Evolutionary conservation across 257 asterid genomes (phyloP).

Genomic region (Penstemon davidsonii): DNA sequence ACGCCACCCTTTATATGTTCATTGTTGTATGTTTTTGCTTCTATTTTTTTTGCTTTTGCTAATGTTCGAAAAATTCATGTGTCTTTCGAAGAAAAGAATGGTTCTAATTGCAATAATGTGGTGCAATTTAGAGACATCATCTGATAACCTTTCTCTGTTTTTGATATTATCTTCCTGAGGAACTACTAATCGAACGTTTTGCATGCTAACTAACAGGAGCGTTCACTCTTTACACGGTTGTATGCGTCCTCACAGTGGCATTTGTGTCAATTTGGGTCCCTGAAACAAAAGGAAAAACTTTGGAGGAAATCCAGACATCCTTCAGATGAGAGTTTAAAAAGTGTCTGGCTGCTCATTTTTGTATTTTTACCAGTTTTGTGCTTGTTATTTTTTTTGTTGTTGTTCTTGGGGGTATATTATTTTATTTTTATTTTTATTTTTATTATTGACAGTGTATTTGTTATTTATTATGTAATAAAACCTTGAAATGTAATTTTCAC

Average conservation of each 20-base stretch:
- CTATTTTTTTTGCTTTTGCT: neutral
- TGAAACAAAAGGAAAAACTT: slow-evolving; percentile 82
- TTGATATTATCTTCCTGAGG: neutral
- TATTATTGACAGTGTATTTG: too few relatives aligned
- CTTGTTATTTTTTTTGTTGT: too few relatives aligned
- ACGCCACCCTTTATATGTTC: neutral
- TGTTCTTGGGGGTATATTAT: too few relatives aligned
- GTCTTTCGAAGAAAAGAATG: neutral
- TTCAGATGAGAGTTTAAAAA: slow-evolving; percentile 45
- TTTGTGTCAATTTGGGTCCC: slow-evolving; percentile 72
- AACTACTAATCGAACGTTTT: neutral
- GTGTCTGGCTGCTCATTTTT: neutral
- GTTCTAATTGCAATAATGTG: neutral
- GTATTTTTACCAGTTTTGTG: neutral
- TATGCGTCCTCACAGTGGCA: slow-evolving; percentile 44
- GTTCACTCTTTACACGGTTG: slow-evolving; percentile 49
- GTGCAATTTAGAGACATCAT: too few relatives aligned
- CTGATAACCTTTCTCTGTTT: neutral
- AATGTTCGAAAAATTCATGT: neutral
- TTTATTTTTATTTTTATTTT: too few relatives aligned
- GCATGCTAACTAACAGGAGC: slow-evolving; percentile 51
- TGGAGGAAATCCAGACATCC: slow-evolving; percentile 75
- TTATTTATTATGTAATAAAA: too few relatives aligned
- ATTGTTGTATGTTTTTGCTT: neutral
- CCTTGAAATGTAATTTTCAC: too few relatives aligned